A percentile compares a stretch with the other conserved stretches of the same genome.
These are phyloP conservation scores for Dissophora ornata DNA, from an alignment of 192 early-diverging fungal genomes.

Conservation along the genomic window DNA sequence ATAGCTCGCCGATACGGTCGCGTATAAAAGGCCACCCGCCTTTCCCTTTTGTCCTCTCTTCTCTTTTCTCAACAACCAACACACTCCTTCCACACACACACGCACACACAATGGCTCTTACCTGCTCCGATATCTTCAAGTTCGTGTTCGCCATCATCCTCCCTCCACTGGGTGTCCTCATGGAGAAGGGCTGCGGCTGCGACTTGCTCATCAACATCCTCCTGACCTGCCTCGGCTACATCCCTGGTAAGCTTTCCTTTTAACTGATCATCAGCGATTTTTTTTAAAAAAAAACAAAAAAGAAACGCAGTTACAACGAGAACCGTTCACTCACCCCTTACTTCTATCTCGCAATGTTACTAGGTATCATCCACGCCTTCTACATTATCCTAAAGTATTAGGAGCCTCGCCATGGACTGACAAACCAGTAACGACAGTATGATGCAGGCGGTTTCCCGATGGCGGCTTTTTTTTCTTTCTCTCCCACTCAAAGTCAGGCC, in stretches of 20 bases:
- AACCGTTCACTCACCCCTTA: too few species aligned
- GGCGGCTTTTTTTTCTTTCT: background rate
- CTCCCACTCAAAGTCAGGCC: too few species aligned
- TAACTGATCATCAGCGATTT: background rate
- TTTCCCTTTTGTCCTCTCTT: background rate
- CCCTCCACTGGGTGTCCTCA: slow-evolving; percentile 61
- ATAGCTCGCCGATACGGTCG: too few species aligned
- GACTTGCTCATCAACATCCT: slow-evolving; percentile 77
- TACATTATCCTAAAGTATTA: slow-evolving; percentile 56
- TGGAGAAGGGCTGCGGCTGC: slow-evolving; percentile 58
- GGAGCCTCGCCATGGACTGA: too few species aligned
- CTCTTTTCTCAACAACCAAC: background rate
- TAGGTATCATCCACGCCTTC: slow-evolving; percentile 58
- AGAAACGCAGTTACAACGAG: too few species aligned
- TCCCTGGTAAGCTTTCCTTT: slow-evolving; percentile 65
- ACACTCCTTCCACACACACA: background rate
- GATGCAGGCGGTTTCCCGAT: background rate
- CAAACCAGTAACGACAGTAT: background rate
- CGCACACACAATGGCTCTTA: slow-evolving; percentile 57
- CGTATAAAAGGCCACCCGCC: too few species aligned
- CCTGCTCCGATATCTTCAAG: slow-evolving; percentile 65
- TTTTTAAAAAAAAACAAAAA: background rate
- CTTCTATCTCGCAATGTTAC: too few species aligned
- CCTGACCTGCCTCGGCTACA: slow-evolving; percentile 75
- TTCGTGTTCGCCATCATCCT: slow-evolving; percentile 60